Base-by-base conservation (phyloP, 495 filamentous ascomycete species). In the Oleoguttula mirabilis region DNA sequence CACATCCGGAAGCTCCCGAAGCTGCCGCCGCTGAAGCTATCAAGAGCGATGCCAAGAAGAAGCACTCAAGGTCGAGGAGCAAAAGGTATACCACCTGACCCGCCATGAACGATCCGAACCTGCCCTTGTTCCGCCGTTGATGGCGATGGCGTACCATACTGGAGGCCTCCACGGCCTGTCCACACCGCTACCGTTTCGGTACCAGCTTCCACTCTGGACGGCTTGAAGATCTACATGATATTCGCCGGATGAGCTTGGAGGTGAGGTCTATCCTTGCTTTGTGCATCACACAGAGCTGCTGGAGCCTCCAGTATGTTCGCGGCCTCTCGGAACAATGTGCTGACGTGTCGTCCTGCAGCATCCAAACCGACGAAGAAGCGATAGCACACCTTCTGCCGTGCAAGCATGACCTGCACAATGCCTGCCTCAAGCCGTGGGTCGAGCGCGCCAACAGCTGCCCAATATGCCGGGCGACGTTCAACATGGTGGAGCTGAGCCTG, bases 371-470 rank as follows among this genome's bases (percentile, higher is more conserved):
- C 36, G 51, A 65, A 24, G 67, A 69, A 43, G 59, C 72, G 39
- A 72, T 82, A 52, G 77, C 77, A 51, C 72, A 76, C 59, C 61
- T 80, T 33, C 60, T 75, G 27, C 72, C 86, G 25, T 99, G 90
- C 64, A 79, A 79, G 31, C 90, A 99, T 67, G 73, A 82, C 41
- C 64, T 96, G 49, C 90, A 99, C 59, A 77, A 99, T 61, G 76
- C 80, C 36, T 99, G 90, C 56, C 65, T 99, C 43, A 77, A 79
- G 52, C 82, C 84, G 43, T 99, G 90, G 90, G 84, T 82, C 22
- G 84, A 90, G 63, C 77, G 88, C 56, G 88, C 92, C 42, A 99
- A 96, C 63, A 94, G 86, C 58, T 99, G 90, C 58, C 90, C 90
- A 11, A 92, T 96, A 60, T 99, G 90, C 60, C 83, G 90, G 43